Evolutionary conservation across 768 basidiomycete genomes (phyloP).

Genomic region (Boletus coccyginus): DNA sequence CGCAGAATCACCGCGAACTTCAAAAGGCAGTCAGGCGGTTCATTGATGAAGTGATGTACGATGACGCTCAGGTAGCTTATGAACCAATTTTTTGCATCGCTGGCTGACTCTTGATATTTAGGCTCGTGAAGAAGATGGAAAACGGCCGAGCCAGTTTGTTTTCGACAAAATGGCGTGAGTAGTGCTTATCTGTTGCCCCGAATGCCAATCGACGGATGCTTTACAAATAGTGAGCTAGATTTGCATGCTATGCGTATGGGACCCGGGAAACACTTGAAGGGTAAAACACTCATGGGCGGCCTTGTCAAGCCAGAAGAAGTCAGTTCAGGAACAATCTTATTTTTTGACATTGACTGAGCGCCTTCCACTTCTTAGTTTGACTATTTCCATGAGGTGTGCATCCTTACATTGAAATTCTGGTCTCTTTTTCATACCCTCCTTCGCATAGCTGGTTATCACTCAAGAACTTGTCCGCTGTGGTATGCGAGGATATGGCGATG

Average conservation of each 20-base stretch:
- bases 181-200: neutral
- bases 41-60: constrained; percentile 62
- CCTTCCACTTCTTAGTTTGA: constrained; percentile 45
- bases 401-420: constrained; percentile 20
- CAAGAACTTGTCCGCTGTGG: constrained; percentile 59
- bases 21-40: constrained; percentile 54
- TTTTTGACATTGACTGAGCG: constrained; percentile 1
- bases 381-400: constrained; percentile 68
- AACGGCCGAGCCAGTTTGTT: constrained; percentile 74
- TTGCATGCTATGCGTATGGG: constrained; percentile 91
- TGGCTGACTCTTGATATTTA: constrained; percentile 21
- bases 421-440: neutral
- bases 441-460: constrained; percentile 51
- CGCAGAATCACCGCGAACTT: constrained; percentile 46
- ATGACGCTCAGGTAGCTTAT: constrained; percentile 33
- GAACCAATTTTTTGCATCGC: constrained; percentile 10
- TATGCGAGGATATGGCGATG: constrained; percentile 67
- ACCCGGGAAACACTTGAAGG: constrained; percentile 83
- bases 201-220: neutral
- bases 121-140: constrained; percentile 85
- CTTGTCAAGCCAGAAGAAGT: constrained; percentile 75
- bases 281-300: constrained; percentile 69
- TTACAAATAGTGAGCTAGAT: constrained; percentile 50
- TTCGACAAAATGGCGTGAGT: constrained; percentile 79
- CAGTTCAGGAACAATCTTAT: constrained; percentile 7